Percentiles rank a stretch among this genome's conserved stretches.
Conservation (phyloP, 192 early-diverging fungal genomes). For the Coemansia aciculifera region DNA sequence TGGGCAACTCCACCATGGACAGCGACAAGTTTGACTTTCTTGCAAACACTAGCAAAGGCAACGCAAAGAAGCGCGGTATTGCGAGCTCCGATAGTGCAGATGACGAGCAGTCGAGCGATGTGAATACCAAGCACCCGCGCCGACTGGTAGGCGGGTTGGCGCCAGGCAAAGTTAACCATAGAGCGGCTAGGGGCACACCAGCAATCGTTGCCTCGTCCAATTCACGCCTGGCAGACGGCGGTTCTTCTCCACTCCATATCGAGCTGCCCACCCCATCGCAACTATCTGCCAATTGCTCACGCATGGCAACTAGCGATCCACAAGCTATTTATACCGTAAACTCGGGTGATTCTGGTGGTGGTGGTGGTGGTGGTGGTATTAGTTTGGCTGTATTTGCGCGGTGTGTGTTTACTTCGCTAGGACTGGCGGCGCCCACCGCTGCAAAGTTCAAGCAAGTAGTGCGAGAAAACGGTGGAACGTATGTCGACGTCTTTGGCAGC, state of each 20-base stretch:
- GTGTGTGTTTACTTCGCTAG: constrained; percentile 43
- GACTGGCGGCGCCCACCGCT: constrained; percentile 10
- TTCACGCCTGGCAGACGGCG: not conserved
- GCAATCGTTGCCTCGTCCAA: not conserved
- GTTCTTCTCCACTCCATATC: constrained; percentile 12
- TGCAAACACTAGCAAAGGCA: not conserved
- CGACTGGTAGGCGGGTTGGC: not conserved
- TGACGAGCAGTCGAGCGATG: not conserved
- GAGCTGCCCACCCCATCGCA: constrained; percentile 7
- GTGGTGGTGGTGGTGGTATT: not conserved
- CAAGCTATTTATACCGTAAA: not conserved
- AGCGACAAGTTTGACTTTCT: constrained; percentile 10
- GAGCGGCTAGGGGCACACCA: not conserved
- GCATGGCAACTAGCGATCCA: not conserved
- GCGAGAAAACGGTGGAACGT: constrained; percentile 30
- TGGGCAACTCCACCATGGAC: constrained; percentile 10
- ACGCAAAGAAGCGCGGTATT: not conserved
- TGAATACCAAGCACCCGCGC: not conserved
- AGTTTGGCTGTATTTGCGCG: constrained; percentile 15
- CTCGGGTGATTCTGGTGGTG: not conserved
- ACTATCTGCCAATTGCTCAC: not conserved
- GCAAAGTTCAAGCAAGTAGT: constrained; percentile 22
- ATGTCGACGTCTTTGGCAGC: constrained; percentile 13
- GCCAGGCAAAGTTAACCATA: not conserved
- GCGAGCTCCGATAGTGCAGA: not conserved